Percentiles rank a stretch among this genome's conserved stretches.
Evolutionary conservation across 352 stramenopile genomes (phyloP).

Genomic region (Pseudoperonospora humuli): DNA sequence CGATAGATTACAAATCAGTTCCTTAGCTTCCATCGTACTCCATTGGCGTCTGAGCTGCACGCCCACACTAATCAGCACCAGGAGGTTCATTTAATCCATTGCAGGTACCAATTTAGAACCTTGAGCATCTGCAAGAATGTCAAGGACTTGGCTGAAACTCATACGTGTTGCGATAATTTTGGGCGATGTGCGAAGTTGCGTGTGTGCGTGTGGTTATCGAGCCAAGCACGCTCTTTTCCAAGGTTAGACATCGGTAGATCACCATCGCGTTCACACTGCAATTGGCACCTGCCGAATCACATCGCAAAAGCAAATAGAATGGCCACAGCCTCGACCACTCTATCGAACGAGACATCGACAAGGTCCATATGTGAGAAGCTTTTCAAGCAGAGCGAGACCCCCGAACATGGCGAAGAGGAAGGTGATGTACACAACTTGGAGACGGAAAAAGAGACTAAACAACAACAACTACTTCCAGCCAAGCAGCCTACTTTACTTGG

Average conservation of each 20-base stretch:
- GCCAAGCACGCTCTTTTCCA: too few relatives aligned
- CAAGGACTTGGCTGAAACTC: too few relatives aligned
- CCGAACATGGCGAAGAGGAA: constrained; percentile 9
- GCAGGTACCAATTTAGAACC: too few relatives aligned
- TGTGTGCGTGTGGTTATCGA: too few relatives aligned
- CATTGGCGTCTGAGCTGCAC: constrained; percentile 26
- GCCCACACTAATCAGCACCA: too few relatives aligned
- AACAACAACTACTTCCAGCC: constrained; percentile 4
- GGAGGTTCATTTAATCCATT: too few relatives aligned
- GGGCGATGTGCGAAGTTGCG: too few relatives aligned
- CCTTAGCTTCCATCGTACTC: constrained; percentile 30
- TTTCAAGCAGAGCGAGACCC: constrained; percentile 18
- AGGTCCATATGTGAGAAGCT: constrained; percentile 23
- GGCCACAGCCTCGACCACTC: constrained; percentile 2
- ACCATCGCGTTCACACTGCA: constrained; percentile 10
- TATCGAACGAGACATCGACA: constrained; percentile 1
- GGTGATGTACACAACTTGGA: constrained; percentile 2
- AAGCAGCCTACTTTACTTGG: constrained; percentile 21
- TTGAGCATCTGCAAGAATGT: too few relatives aligned
- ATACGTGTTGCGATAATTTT: too few relatives aligned
- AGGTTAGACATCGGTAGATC: too few relatives aligned
- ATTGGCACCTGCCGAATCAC: constrained; percentile 6
- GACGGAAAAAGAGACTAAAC: constrained; percentile 7
- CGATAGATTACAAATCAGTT: constrained; percentile 37
- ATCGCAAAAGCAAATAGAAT: constrained; percentile 4